Percentiles rank a stretch among this genome's conserved stretches.
Conservation (phyloP, 2,329 filamentous ascomycete species). For the Emericellopsis cladophorae region DNA sequence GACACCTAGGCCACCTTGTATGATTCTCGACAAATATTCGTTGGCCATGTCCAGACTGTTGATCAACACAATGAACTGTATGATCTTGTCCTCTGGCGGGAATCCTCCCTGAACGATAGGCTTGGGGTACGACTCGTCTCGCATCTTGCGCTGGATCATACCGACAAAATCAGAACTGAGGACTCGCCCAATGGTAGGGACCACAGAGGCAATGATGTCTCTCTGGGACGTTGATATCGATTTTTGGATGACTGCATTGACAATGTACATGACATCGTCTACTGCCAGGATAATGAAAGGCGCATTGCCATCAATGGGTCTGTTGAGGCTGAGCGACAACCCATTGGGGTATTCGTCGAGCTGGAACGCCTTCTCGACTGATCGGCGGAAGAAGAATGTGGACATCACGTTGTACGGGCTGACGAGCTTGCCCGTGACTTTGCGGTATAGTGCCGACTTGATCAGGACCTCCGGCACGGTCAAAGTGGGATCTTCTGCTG, state of each 20-base stretch:
- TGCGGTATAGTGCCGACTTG: slow-evolving; percentile 69
- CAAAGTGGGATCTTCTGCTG: slow-evolving; percentile 42
- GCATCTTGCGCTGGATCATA: slow-evolving; percentile 97
- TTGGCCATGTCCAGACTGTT: slow-evolving; percentile 91
- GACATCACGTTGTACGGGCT: slow-evolving; percentile 84
- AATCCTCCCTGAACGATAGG: slow-evolving; percentile 64
- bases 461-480: slow-evolving; percentile 60
- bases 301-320: slow-evolving; percentile 60
- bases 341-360: slow-evolving; percentile 78
- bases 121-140: slow-evolving; percentile 86
- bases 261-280: slow-evolving; percentile 98
- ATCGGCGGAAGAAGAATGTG: slow-evolving; percentile 91
- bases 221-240: slow-evolving; percentile 77
- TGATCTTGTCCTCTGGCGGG: slow-evolving; percentile 77
- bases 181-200: slow-evolving; percentile 69
- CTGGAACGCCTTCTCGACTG: slow-evolving; percentile 95
- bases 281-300: slow-evolving; percentile 92
- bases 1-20: slow-evolving; percentile 49
- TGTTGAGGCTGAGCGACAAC: slow-evolving; percentile 63
- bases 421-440: slow-evolving; percentile 61
- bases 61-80: slow-evolving; percentile 82
- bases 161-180: slow-evolving; percentile 84
- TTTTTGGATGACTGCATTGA: slow-evolving; percentile 80
- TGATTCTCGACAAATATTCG: slow-evolving; percentile 82
- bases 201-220: slow-evolving; percentile 61